Conservation (phyloP, 192 early-diverging fungal genomes). For the Dissophora globulifera region DNA sequence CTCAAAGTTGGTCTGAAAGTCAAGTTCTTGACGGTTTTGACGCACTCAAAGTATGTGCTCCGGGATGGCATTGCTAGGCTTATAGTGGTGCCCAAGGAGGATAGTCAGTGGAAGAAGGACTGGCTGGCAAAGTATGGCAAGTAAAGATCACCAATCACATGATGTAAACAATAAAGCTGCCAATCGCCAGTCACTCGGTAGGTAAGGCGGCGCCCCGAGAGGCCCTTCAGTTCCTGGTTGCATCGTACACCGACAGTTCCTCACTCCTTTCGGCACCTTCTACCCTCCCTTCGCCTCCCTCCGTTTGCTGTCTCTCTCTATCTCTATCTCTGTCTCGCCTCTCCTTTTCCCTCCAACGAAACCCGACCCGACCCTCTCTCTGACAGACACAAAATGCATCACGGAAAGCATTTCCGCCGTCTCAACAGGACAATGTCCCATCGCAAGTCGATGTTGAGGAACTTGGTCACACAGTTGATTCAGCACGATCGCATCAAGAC, state of each 20-base stretch:
- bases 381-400: conserved; percentile 61
- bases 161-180: conserved; percentile 22
- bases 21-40: conserved; percentile 72
- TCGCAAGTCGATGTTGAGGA: conserved; percentile 82
- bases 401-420: conserved; percentile 67
- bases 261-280: too few relatives aligned
- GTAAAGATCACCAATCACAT: not conserved
- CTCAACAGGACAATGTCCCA: conserved; percentile 73
- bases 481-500: conserved; percentile 92
- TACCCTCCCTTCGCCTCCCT: not conserved
- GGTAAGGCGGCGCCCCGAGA: too few relatives aligned
- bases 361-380: not conserved
- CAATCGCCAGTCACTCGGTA: too few relatives aligned
- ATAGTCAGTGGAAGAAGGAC: conserved; percentile 53
- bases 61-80: conserved; percentile 88
- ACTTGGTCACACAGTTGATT: conserved; percentile 86
- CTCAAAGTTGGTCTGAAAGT: conserved; percentile 72
- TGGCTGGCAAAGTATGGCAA: conserved; percentile 53
- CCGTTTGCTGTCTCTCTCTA: not conserved
- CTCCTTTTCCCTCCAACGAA: too few relatives aligned
- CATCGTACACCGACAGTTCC: too few relatives aligned
- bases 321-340: conserved; percentile 1
- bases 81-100: conserved; percentile 81
- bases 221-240: not conserved
- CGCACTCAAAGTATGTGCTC: conserved; percentile 73